Base-by-base conservation (phyloP, 1,284 basidiomycete genomes). In the Coniophora puteana region DNA sequence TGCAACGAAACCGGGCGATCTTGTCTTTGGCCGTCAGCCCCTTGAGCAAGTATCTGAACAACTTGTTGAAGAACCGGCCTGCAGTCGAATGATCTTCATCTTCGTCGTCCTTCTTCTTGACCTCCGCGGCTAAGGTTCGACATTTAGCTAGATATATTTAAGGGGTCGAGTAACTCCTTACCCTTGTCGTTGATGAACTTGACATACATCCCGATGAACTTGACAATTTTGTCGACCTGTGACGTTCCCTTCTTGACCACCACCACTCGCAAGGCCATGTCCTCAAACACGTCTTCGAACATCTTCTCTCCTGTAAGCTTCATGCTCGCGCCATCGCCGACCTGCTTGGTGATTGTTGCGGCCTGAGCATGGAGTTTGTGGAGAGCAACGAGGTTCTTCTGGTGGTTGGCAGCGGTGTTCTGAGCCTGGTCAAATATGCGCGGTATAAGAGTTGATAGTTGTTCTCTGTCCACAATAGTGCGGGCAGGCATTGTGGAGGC, bases 11-110 rank as follows among this genome's bases (percentile, higher is more conserved):
- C 10, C 93, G 77, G 18, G 90, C 84, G 40, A 78, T 76, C 69
- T 95, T 97, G 70, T 94, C 88, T 63, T 95, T 97, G 3, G 93
- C 89, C 10, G 74, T 62, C 62, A 93, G 93, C 0, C 93, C 93
- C 45, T 80, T 78, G 39, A 94, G 68, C 18, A 96, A 72, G 66
- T 89, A 90, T 36, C 78, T 78, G 41, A 96, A 67, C 4, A 96
- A 66, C 34, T 81, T 76, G 10, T 76, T 65, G 1, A 87, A 69
- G 53, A 97, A 93, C 40, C 92, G 76, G 0, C 89, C 78, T 0
- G 81, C 75, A 0, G 80, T 66, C 0, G 83, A 87, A 26, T 87
- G 82, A 11, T 82, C 75, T 11, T 90, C 84, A 8, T 86, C 82
- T 3, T 62, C 58, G 3, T 66, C 65, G 1, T 65, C 58, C 20